Evolutionary conservation across 495 filamentous ascomycete species (phyloP), one percentile per base, ranked within the genome.

Genomic region (Tirmania nivea): DNA sequence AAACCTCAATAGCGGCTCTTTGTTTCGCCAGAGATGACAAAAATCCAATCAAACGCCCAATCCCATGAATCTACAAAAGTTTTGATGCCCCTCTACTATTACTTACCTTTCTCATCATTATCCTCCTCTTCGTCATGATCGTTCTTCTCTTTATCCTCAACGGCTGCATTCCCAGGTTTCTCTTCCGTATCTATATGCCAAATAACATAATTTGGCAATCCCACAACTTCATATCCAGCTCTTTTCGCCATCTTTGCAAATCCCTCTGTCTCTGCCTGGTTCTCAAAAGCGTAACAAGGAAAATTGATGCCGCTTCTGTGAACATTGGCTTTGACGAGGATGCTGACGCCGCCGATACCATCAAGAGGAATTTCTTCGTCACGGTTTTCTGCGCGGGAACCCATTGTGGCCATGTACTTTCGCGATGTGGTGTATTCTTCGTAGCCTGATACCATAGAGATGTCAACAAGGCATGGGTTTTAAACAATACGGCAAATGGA

Each of bases 171-270:
- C 3, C 89, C 90, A 10, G 79, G 77, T 73, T 95, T 95, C 73
- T 96, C 90, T 45, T 93, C 78, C n/a, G 90, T 97, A 66, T 97
- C 90, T 59, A 95, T 86, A 66, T 97, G 90, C 90, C 90, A 97
- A 49, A 97, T 87, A 48, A 97, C 78, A 66, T 97, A 97, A 69
- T 97, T 97, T 54, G 90, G 92, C 51, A 97, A 73, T 35, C 90
- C 90, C 54, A 81, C 73, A 36, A 97, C 90, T 62, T 85, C 73
- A 68, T 95, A 96, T 47, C 89, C 89, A 36, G 90, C 90, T 57
- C 89, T 76, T 73, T 95, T 96, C 55, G 90, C 90, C 90, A 97
- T 97, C 66, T 85, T 89, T 48, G 90, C 90, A 63, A 97, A 97
- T 5, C 90, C 90, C 67, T 97, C 90, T 6, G 90, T 97, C 68